phyloP scores from a whole-genome alignment of 768 basidiomycete genomes.

The Epithele typhae region DNA sequence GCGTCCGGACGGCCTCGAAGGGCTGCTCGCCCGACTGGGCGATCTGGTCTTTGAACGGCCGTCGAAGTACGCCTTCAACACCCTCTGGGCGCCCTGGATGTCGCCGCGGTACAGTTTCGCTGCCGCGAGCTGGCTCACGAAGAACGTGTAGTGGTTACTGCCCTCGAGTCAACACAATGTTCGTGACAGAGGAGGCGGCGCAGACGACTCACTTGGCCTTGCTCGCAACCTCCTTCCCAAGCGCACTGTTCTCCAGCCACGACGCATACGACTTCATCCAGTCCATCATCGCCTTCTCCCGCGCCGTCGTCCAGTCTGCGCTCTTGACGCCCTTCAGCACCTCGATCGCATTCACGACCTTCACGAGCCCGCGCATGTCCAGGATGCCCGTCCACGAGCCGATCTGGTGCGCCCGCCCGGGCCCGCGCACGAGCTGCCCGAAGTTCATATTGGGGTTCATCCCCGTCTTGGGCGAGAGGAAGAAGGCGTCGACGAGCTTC shows the following conservation, averaged over 20 bases:
- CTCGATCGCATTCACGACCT: conserved; percentile 43
- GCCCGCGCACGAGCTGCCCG: conserved; percentile 51
- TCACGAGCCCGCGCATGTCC: conserved; percentile 47
- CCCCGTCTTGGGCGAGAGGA: conserved; percentile 37
- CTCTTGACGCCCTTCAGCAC: conserved; percentile 33
- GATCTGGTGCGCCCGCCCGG: conserved; percentile 34
- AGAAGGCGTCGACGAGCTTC: conserved; percentile 41
- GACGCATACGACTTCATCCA: conserved; percentile 41
- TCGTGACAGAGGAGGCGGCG: neutral
- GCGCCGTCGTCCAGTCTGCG: conserved; percentile 38
- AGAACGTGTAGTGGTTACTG: conserved; percentile 56
- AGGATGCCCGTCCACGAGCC: conserved; percentile 54
- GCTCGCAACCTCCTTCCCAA: conserved; percentile 37
- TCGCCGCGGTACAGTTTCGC: conserved; percentile 39
- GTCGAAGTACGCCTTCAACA: conserved; percentile 39
- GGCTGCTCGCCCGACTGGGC: conserved; percentile 52
- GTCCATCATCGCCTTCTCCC: conserved; percentile 34
- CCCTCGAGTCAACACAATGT: neutral
- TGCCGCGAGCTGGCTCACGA: conserved; percentile 40
- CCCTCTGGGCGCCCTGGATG: conserved; percentile 32
- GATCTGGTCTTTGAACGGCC: conserved; percentile 44
- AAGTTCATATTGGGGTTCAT: conserved; percentile 55
- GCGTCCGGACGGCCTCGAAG: conserved; percentile 49
- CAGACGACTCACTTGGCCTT: conserved; percentile 50
- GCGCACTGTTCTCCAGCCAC: conserved; percentile 42